Percentiles rank a stretch among this genome's conserved stretches.
Conservation (phyloP, 2,329 filamentous ascomycete species). For the Lecanosticta acicola region DNA sequence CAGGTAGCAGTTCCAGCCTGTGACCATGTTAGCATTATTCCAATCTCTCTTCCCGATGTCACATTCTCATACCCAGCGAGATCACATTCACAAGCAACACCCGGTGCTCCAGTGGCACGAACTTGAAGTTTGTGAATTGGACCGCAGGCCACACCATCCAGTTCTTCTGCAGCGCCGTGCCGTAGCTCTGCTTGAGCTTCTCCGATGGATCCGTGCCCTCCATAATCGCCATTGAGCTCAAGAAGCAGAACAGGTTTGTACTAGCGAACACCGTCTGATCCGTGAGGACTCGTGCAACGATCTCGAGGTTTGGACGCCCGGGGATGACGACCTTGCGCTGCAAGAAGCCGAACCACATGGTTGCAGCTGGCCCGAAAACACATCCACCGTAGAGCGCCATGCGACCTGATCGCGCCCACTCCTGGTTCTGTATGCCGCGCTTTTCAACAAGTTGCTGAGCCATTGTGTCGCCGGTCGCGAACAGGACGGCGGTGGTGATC, state of each 20-base stretch:
- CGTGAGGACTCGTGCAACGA: constrained; percentile 67
- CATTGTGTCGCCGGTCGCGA: constrained; percentile 83
- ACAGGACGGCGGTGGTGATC: constrained; percentile 84
- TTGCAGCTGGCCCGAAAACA: constrained; percentile 82
- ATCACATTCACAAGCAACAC: constrained; percentile 83
- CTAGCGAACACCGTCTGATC: constrained; percentile 83
- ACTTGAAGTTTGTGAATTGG: constrained; percentile 80
- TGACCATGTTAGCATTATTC: constrained; percentile 23
- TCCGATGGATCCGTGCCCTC: constrained; percentile 51
- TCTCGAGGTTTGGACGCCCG: constrained; percentile 61
- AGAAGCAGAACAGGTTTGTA: constrained; percentile 74
- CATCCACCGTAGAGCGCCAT: constrained; percentile 76
- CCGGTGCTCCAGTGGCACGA: constrained; percentile 76
- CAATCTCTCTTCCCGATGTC: background rate
- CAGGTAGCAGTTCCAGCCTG: constrained; percentile 55
- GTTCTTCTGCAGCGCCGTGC: constrained; percentile 69
- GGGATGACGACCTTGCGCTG: constrained; percentile 60
- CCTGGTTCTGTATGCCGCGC: constrained; percentile 68
- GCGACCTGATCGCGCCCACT: constrained; percentile 62
- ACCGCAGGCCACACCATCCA: constrained; percentile 83
- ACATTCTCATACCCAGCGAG: constrained; percentile 52
- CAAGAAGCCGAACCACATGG: constrained; percentile 79
- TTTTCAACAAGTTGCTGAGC: constrained; percentile 89
- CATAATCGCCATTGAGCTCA: constrained; percentile 67
- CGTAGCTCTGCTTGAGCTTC: constrained; percentile 68